phyloP scores from a whole-genome alignment of 1,139 yeast species.

The Kodamaea fungicola region DNA sequence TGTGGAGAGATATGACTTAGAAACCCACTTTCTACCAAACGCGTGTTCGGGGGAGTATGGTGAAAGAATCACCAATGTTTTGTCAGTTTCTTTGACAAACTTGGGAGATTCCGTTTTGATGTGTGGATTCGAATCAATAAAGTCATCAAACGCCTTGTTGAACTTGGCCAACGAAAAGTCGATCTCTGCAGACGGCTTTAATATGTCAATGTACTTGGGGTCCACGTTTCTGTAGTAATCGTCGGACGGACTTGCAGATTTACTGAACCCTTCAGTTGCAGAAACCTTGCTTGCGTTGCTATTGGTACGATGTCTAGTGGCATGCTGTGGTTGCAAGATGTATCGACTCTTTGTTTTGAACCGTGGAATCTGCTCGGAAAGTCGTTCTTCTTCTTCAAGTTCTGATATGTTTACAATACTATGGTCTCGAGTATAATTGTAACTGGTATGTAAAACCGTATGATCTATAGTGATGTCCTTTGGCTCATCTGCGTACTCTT shows the following conservation, averaged over 20 bases:
- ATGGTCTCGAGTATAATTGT: slow-evolving; percentile 28
- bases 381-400: slow-evolving; percentile 31
- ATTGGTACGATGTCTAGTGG: slow-evolving; percentile 12
- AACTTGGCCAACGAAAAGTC: slow-evolving; percentile 38
- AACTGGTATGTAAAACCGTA: slow-evolving; percentile 29
- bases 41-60: slow-evolving; percentile 65
- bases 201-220: slow-evolving; percentile 22
- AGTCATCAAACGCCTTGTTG: slow-evolving; percentile 42
- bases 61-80: slow-evolving; percentile 53
- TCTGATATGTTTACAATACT: slow-evolving; percentile 31
- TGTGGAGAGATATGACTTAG: slow-evolving; percentile 62
- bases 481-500: slow-evolving; percentile 6
- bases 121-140: slow-evolving; percentile 53
- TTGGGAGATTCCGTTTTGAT: slow-evolving; percentile 51
- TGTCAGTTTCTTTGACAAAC: slow-evolving; percentile 41
- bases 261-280: slow-evolving; percentile 1
- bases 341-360: slow-evolving; percentile 31
- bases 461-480: slow-evolving; percentile 44
- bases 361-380: slow-evolving; percentile 36
- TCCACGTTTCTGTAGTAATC: slow-evolving; percentile 12
- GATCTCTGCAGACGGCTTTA: slow-evolving; percentile 32
- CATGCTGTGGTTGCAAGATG: slow-evolving; percentile 27
- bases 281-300: slow-evolving; percentile 4
- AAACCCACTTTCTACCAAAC: slow-evolving; percentile 74
- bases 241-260: slow-evolving; percentile 6